Evolutionary conservation across 2,329 filamentous ascomycete genomes (phyloP).

Genomic region (Alternaria sp.): DNA sequence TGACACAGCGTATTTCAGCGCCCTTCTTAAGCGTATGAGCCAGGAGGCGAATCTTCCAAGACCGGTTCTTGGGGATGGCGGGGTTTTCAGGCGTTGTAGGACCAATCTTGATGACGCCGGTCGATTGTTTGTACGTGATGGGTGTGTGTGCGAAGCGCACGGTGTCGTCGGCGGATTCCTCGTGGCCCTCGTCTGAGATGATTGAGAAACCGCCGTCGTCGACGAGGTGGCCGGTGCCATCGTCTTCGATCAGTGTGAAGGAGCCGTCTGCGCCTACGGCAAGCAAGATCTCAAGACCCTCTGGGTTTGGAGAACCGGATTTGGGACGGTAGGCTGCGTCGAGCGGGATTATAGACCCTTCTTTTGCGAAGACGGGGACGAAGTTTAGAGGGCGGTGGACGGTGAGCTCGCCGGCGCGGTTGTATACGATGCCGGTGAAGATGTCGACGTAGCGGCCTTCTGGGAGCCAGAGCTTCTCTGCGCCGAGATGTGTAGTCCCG

Average conservation of each 20-base stretch:
- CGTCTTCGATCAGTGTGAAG: constrained; percentile 60
- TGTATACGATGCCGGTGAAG: constrained; percentile 64
- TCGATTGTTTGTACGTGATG: constrained; percentile 48
- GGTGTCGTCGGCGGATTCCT: constrained; percentile 25
- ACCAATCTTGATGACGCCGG: constrained; percentile 44
- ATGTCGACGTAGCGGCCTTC: constrained; percentile 62
- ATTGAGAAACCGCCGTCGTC: constrained; percentile 46
- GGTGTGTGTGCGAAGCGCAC: constrained; percentile 43
- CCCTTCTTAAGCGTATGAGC: constrained; percentile 27
- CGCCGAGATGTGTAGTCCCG: constrained; percentile 54
- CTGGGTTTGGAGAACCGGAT: constrained; percentile 59
- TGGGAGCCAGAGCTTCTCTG: constrained; percentile 64
- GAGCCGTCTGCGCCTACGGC: constrained; percentile 54
- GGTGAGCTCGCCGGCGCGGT: constrained; percentile 60
- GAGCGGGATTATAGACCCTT: constrained; percentile 65
- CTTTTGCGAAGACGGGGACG: constrained; percentile 61
- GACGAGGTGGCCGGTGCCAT: constrained; percentile 42
- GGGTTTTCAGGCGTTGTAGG: constrained; percentile 34
- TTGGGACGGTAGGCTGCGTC: constrained; percentile 53
- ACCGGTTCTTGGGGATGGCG: constrained; percentile 35
- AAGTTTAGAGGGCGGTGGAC: constrained; percentile 59
- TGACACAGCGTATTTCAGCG: constrained; percentile 33
- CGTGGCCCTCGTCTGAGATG: constrained; percentile 51
- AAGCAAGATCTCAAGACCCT: constrained; percentile 57
- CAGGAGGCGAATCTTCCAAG: constrained; percentile 44